A percentile compares a stretch with the other conserved stretches of the same genome.
These are phyloP conservation scores for Fusarium nygamai DNA, from an alignment of 2,329 filamentous ascomycete species.

Conservation along the genomic window DNA sequence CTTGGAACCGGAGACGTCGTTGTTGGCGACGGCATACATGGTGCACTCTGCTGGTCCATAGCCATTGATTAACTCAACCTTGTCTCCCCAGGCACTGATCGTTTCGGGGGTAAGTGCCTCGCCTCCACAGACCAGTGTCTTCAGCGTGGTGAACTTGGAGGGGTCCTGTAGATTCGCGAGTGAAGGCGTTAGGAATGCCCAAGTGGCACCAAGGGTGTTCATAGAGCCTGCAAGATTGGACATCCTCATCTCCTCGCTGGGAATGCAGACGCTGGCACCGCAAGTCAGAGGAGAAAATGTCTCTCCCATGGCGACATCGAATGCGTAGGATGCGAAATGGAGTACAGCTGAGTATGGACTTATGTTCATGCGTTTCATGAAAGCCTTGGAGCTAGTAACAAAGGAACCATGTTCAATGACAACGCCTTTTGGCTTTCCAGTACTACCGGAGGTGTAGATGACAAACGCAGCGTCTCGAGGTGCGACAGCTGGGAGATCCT, in stretches of 20 bases:
- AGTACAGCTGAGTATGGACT: conserved; percentile 11
- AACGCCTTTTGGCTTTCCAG: conserved; percentile 39
- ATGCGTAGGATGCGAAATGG: conserved; percentile 40
- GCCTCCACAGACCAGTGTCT: conserved; percentile 34
- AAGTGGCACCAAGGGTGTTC: conserved; percentile 23
- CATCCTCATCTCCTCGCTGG: conserved; percentile 37
- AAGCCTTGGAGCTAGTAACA: conserved; percentile 7
- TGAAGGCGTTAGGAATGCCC: conserved; percentile 39
- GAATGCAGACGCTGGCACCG: conserved; percentile 39
- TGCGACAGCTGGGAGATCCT: neutral
- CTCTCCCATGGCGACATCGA: conserved; percentile 38
- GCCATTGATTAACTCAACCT: conserved; percentile 33
- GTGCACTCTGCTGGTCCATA: conserved; percentile 39
- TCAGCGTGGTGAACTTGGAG: conserved; percentile 13
- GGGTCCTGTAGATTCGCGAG: conserved; percentile 39
- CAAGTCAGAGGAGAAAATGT: conserved; percentile 11
- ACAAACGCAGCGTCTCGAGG: conserved; percentile 14
- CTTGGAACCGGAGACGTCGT: neutral
- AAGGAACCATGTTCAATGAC: conserved; percentile 35
- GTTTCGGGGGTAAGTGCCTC: conserved; percentile 31
- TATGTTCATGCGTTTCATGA: conserved; percentile 20
- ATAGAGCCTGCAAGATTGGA: conserved; percentile 24
- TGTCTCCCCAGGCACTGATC: conserved; percentile 26
- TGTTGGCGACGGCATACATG: conserved; percentile 20
- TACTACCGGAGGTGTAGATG: conserved; percentile 41